Evolutionary conservation across 768 basidiomycete species (phyloP), one percentile per base, ranked within the genome.

Genomic region (Russula olivacea): DNA sequence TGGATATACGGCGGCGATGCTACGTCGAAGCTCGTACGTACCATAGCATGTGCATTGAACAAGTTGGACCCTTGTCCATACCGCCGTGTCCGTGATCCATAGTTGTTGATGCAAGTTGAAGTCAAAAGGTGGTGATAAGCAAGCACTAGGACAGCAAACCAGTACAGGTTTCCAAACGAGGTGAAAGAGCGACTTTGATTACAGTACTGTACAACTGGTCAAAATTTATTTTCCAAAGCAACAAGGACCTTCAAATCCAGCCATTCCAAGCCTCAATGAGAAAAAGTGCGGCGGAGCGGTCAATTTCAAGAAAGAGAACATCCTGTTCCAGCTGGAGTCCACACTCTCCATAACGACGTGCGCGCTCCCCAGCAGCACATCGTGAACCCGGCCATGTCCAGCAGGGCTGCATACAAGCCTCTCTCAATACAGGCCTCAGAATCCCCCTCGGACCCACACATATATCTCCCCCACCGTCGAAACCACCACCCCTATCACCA

Each of bases 1-100:
- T 36, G 34, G 34, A 11, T 11, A 36, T 36, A 11, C 3, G 11
- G 34, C 11, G 34, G 28, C 11, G 10, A 55, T 14, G 17, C 4
- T 28, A 28, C 28, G 28, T 28, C 1, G 36, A n/a, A n/a, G 43
- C 9, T 32, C 38, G 32, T 38, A 70, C 72, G 51, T 66, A 86
- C 85, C 89, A 92, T 69, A 93, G 83, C 91, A 93, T 93, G 73
- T 89, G 76, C 85, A 89, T 87, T 9, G 82, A 75, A 72, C 91
- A 93, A 50, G 49, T 78, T 0, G 78, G 73, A 21, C 72, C 74
- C 75, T 76, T 77, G 57, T 76, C 78, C 79, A 80, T 82, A 61
- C 70, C 81, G 55, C 75, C 73, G 70, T 85, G 83, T 30, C 69
- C 72, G 71, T 75, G 74, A 54, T 71, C 68, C 74, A 74, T 74